Evolutionary conservation across 768 basidiomycete species (phyloP).

Genomic region (Tylopilus vinaceipallidus): DNA sequence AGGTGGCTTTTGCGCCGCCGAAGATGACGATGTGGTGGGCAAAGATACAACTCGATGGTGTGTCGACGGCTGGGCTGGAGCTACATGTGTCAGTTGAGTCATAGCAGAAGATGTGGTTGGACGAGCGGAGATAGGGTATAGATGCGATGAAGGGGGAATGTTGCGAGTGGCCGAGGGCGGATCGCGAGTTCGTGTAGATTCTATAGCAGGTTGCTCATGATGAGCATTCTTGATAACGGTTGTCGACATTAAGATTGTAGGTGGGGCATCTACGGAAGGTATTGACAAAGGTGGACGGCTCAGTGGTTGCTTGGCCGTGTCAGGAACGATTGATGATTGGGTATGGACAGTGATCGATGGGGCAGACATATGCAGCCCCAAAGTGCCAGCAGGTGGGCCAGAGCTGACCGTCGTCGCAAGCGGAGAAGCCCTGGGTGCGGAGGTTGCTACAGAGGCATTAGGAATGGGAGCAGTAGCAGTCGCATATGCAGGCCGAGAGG

Average conservation of each 20-base stretch:
- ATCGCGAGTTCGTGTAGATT: constrained; percentile 26
- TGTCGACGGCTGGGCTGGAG: constrained; percentile 18
- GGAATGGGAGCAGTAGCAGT: constrained; percentile 1
- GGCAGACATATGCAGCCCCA: constrained; percentile 7
- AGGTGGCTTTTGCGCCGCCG: constrained; percentile 20
- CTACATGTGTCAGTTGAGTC: constrained; percentile 22
- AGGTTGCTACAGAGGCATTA: neutral
- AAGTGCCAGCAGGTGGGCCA: constrained; percentile 3
- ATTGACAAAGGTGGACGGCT: constrained; percentile 13
- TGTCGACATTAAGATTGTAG: constrained; percentile 12
- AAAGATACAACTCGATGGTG: constrained; percentile 40
- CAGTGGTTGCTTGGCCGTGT: constrained; percentile 21
- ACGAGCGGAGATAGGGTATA: constrained; percentile 25
- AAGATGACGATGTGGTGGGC: constrained; percentile 25
- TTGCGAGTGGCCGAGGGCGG: constrained; percentile 19
- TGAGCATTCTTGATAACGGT: constrained; percentile 15
- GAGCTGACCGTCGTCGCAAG: constrained; percentile 3
- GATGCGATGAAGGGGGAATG: constrained; percentile 17
- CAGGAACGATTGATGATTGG: constrained; percentile 13
- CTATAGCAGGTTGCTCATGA: constrained; percentile 21
- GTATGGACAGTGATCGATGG: constrained; percentile 2
- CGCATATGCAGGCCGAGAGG: constrained; percentile 11
- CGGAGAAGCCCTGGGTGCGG: constrained; percentile 8
- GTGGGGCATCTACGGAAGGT: constrained; percentile 16
- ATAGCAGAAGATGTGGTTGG: constrained; percentile 16